These are phyloP conservation scores for Oenanthe javanica DNA, from an alignment of 140 eudicot species.

Conservation along the genomic window DNA sequence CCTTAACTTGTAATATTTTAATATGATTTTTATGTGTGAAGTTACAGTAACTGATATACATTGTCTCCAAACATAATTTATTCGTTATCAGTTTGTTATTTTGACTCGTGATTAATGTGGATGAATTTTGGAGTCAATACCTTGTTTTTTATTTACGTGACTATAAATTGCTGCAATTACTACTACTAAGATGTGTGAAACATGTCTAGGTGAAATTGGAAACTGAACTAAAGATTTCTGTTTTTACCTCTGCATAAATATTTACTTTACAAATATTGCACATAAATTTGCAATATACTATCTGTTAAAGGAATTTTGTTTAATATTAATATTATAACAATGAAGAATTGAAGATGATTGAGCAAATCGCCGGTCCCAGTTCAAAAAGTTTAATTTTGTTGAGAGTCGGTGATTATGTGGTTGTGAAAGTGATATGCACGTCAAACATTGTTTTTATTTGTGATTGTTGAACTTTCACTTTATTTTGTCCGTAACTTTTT, in stretches of 20 bases:
- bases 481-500: not conserved
- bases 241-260: not conserved
- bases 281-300: not conserved
- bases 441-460: not conserved
- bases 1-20: not conserved
- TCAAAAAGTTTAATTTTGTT: not conserved
- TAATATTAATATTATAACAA: not conserved
- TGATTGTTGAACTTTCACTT: not conserved
- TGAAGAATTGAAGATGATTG: not conserved
- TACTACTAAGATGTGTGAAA: not conserved
- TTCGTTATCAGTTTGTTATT: not conserved
- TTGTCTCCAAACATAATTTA: not conserved
- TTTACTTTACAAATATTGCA: not conserved
- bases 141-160: not conserved
- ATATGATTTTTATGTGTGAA: not conserved
- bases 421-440: not conserved
- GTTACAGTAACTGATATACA: not conserved
- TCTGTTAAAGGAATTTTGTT: not conserved
- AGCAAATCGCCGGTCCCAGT: not conserved
- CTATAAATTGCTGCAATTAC: not conserved
- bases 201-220: not conserved
- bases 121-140: not conserved
- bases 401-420: not conserved
- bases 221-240: not conserved
- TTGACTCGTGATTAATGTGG: not conserved